Evolutionary conservation across 139 green algal species (phyloP), one percentile per base, ranked within the genome.

Genomic region (Dunaliella primolecta): DNA sequence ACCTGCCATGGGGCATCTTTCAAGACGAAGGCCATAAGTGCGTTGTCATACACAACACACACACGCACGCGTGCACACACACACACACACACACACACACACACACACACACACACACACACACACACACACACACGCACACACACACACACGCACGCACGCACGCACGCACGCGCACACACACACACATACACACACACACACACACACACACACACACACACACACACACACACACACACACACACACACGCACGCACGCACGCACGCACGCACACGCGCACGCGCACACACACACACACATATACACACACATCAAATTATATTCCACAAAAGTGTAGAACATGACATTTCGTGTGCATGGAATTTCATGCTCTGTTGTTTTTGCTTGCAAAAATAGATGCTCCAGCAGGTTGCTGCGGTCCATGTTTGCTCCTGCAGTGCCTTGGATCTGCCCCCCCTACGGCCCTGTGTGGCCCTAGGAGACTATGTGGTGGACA

Each of bases 1-100:
- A 98, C 85, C 85, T 98, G 72, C 96, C 96, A 0, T 98, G 93
- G 83, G 96, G 96, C 1, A 84, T 96, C 0, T 98, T 95, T 83
- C 90, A 83, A 30, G 82, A 37, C 31, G 46, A 64, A 7, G 15
- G 46, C 7, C 15, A 7, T 15, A 2, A 7, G 30, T 34, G 76
- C 1, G 11, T 29, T 15, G 56, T 76, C 30, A 38, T 1, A 81
- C 37, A 64, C 29, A n/a, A 64, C 46, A 15, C 46, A 15, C 46
- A 15, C 46, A 64, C 46, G 15, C 46, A 64, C 46, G 15, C 46
- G 15, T 15, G 15, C 46, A 64, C 46, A 64, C 46, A 64, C 46
- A 64, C 46, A 64, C 46, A 64, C 46, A 64, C 46, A 64, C 46
- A 64, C 46, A 64, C 46, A 64, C 46, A 64, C 46, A 64, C 46